phyloP scores from a whole-genome alignment of 1,284 basidiomycete species.

The Agaricales sp. region DNA sequence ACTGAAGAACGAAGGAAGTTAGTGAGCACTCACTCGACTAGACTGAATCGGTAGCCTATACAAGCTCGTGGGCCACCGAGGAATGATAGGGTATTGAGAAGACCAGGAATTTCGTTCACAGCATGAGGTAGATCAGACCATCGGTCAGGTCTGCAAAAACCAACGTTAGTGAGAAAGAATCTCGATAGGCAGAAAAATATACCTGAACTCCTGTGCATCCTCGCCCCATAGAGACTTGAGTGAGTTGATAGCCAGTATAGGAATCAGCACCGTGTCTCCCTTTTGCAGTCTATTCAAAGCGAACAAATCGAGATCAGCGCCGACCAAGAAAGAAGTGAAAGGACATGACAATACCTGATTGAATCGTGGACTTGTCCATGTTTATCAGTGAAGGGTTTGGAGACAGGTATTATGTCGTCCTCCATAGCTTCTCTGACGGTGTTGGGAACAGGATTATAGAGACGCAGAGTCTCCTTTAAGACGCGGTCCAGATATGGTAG shows the following conservation, averaged over 20 bases:
- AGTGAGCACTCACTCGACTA: constrained; percentile 32
- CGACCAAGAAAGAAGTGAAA: constrained; percentile 6
- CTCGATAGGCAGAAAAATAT: not conserved
- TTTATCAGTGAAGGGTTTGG: constrained; percentile 16
- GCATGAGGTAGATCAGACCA: constrained; percentile 12
- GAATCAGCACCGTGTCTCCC: constrained; percentile 12
- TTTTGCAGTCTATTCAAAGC: not conserved
- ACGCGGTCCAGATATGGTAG: constrained; percentile 37
- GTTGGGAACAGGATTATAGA: constrained; percentile 35
- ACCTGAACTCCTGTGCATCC: constrained; percentile 19
- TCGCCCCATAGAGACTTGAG: constrained; percentile 18
- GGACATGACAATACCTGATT: constrained; percentile 11
- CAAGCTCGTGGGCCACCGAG: constrained; percentile 43
- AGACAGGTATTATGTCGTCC: constrained; percentile 34
- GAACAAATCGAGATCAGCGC: not conserved
- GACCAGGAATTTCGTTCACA: constrained; percentile 28
- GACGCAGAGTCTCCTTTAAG: constrained; percentile 41
- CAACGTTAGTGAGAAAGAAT: not conserved
- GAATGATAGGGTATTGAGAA: constrained; percentile 47
- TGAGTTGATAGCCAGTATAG: constrained; percentile 14
- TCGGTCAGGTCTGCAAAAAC: constrained; percentile 12
- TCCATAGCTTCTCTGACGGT: constrained; percentile 27
- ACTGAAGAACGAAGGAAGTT: not conserved
- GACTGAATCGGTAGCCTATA: constrained; percentile 47
- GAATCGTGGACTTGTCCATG: constrained; percentile 13